Evolutionary conservation across 805 yeast species (phyloP), one percentile per base, ranked within the genome.

Genomic region (Hanseniaspora occidentalis): DNA sequence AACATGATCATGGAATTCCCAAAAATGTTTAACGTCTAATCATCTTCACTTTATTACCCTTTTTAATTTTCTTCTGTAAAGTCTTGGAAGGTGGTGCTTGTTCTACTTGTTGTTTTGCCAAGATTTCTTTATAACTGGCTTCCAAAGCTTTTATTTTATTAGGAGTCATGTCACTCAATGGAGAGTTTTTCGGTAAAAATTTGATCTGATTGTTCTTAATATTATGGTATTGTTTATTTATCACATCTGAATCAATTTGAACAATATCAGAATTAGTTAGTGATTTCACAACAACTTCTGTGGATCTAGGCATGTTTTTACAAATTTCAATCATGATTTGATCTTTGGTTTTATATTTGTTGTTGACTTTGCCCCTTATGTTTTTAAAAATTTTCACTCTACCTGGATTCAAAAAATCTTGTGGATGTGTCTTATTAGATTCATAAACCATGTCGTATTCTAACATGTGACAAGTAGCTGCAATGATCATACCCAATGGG

Each of bases 351-450:
- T 9, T 6, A 13, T n/a, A 4, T 20, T 33, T 33, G 26, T 8
- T 11, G 11, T 9, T 33, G n/a, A 9, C 16, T n/a, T 14, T 14
- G 10, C 4, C 4, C n/a, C n/a, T 25, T 7, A 8, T 25, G n/a
- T 25, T n/a, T 29, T 33, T 33, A 4, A 9, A 18, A 4, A 33
- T 18, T 33, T 19, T 19, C 4, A 92, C 88, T 52, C 97, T 71
- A n/a, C 98, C 98, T 4, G 96, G 94, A 55, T 89, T 89, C 48
- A 97, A 94, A 71, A 80, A 92, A 61, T 89, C 97, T 59, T 88
- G 95, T 10, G 97, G 97, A 61, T 89, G 98, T 1, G 81, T 61
- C 63, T 86, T 92, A 44, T 81, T 84, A 45, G 89, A 77, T 60
- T 84, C 92, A 43, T 77, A 67, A 34, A 79, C 65, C 29, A 62